phyloP scores from a whole-genome alignment of 306 rosid genomes.

The Erythrophleum fordii region DNA sequence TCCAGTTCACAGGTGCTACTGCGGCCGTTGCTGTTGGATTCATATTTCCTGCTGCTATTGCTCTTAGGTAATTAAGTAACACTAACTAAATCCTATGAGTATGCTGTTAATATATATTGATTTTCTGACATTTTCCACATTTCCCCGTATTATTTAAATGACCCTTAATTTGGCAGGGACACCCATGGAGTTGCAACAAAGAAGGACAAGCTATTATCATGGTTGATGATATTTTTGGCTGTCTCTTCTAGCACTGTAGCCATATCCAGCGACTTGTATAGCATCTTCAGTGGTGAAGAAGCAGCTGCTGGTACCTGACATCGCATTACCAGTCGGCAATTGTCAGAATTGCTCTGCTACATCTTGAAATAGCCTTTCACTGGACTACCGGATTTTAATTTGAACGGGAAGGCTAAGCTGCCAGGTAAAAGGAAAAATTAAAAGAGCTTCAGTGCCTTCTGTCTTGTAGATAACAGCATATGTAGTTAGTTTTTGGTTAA shows the following conservation, averaged over 20 bases:
- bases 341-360: neutral
- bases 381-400: neutral
- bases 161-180: slow-evolving; percentile 51
- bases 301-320: slow-evolving; percentile 40
- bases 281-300: slow-evolving; percentile 43
- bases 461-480: neutral
- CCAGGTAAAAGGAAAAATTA: neutral
- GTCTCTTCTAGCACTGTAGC: slow-evolving; percentile 67
- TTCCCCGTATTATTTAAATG: too few species aligned
- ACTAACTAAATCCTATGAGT: neutral
- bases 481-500: neutral
- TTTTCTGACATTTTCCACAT: neutral
- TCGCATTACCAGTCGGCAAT: slow-evolving; percentile 16
- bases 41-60: slow-evolving; percentile 71
- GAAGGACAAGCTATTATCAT: slow-evolving; percentile 57
- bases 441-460: slow-evolving; percentile 4
- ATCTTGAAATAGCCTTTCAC: slow-evolving; percentile 2
- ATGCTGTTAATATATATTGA: neutral
- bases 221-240: slow-evolving; percentile 67
- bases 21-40: slow-evolving; percentile 65
- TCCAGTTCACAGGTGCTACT: slow-evolving; percentile 83
- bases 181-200: slow-evolving; percentile 65
- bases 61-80: slow-evolving; percentile 54
- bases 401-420: slow-evolving; percentile 24
- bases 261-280: slow-evolving; percentile 64